These are phyloP conservation scores for Ceratocystis destructans DNA, from an alignment of 2,329 filamentous ascomycete genomes.

Conservation along the genomic window DNA sequence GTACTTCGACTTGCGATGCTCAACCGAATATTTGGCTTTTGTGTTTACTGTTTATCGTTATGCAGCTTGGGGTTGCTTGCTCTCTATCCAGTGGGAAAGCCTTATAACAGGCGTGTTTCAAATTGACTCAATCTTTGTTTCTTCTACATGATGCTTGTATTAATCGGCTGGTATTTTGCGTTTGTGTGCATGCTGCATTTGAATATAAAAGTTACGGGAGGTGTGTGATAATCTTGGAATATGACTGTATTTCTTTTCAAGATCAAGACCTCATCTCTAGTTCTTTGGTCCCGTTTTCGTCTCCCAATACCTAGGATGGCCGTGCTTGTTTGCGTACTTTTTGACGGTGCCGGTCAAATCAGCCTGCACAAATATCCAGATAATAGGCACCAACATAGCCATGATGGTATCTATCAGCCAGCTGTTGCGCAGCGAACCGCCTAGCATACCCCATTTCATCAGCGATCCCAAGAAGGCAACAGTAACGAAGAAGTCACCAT, in stretches of 20 bases:
- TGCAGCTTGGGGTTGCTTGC: neutral
- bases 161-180: neutral
- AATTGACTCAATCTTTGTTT: slow-evolving; percentile 1
- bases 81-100: neutral
- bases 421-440: slow-evolving; percentile 44
- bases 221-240: no score
- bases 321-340: slow-evolving; percentile 43
- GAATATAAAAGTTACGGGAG: neutral
- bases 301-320: slow-evolving; percentile 40
- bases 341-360: slow-evolving; percentile 45
- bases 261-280: neutral
- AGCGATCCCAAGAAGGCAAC: slow-evolving; percentile 58
- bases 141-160: neutral
- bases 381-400: slow-evolving; percentile 37
- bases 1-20: neutral
- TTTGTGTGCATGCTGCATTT: neutral
- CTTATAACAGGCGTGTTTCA: slow-evolving; percentile 3
- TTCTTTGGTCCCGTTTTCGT: slow-evolving; percentile 14
- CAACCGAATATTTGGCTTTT: neutral
- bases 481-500: slow-evolving; percentile 64
- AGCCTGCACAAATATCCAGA: slow-evolving; percentile 44
- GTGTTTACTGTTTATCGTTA: neutral
- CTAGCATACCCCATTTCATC: slow-evolving; percentile 51
- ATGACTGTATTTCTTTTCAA: neutral
- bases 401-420: slow-evolving; percentile 47